Evolutionary conservation across 108 stramenopile species (phyloP).

Genomic region (Cyclostephanos invisitatus): DNA sequence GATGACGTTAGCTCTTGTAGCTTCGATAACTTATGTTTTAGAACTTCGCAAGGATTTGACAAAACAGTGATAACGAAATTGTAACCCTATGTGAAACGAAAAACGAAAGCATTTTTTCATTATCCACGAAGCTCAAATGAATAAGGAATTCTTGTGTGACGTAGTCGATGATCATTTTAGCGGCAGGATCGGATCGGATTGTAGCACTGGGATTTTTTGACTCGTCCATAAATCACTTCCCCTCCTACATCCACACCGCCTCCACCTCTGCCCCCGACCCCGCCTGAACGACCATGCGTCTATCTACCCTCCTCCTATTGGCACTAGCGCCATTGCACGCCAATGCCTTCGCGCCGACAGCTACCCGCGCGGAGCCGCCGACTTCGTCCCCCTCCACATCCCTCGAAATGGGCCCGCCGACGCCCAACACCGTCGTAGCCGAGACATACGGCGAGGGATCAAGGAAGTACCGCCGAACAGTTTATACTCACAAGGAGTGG

Average conservation of each 20-base stretch:
- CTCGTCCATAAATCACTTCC: too few relatives aligned
- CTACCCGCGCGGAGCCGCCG: conserved; percentile 2
- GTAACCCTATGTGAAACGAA: too few relatives aligned
- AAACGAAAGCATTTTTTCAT: too few relatives aligned
- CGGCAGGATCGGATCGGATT: too few relatives aligned
- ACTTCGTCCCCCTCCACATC: conserved; percentile 13
- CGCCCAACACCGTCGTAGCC: conserved; percentile 2
- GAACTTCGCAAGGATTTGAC: too few relatives aligned
- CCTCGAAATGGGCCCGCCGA: conserved; percentile 26
- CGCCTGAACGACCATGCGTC: conserved; percentile 22
- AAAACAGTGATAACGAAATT: too few relatives aligned
- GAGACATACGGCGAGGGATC: conserved; percentile 59
- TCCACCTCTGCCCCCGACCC: neutral
- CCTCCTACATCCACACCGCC: neutral
- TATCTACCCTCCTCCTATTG: conserved; percentile 33
- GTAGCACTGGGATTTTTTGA: too few relatives aligned
- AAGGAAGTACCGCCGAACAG: conserved; percentile 72
- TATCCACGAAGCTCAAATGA: too few relatives aligned
- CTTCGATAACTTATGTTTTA: too few relatives aligned
- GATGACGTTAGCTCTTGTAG: too few relatives aligned
- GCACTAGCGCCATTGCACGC: conserved; percentile 13
- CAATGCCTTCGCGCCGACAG: conserved; percentile 21
- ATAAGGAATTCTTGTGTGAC: too few relatives aligned
- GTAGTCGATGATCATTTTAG: too few relatives aligned
- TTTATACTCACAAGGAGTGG: conserved; percentile 79